Percentiles rank a stretch among this genome's conserved stretches.
These are phyloP conservation scores for Tetragonia tetragonoides DNA, from an alignment of 148 eudicot species.

Conservation along the genomic window DNA sequence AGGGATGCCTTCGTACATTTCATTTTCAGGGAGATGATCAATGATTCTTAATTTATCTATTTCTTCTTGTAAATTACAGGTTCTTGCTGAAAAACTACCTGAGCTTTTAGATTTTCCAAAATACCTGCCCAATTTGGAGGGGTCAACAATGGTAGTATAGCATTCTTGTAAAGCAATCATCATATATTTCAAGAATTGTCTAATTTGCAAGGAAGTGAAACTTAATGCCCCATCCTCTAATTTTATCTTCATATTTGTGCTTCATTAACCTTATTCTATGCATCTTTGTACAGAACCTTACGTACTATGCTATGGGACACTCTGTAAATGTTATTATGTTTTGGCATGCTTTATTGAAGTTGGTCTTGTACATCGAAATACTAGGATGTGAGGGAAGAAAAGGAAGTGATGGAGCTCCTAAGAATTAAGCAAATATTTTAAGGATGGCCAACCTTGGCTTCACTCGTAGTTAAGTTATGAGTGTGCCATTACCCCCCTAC, in stretches of 20 bases:
- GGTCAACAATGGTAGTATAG: constrained; percentile 71
- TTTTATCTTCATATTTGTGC: too few species aligned
- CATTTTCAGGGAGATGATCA: background rate
- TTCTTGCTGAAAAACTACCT: constrained; percentile 78
- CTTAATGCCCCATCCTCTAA: background rate
- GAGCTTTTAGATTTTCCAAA: constrained; percentile 84
- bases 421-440: background rate
- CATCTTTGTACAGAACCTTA: background rate
- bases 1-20: background rate
- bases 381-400: background rate
- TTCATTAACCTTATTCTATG: background rate
- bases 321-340: background rate
- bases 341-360: background rate
- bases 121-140: constrained; percentile 76
- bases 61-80: constrained; percentile 39
- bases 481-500: background rate
- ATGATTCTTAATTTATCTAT: background rate
- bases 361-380: background rate
- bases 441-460: background rate
- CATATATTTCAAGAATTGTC: background rate
- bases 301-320: background rate
- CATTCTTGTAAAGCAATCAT: background rate
- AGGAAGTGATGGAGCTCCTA: background rate
- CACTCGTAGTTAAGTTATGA: background rate
- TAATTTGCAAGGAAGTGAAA: background rate